Percentiles rank a stretch among this genome's conserved stretches.
phyloP scores from a whole-genome alignment of 352 stramenopile genomes.

The Thalassiosira allenii region DNA sequence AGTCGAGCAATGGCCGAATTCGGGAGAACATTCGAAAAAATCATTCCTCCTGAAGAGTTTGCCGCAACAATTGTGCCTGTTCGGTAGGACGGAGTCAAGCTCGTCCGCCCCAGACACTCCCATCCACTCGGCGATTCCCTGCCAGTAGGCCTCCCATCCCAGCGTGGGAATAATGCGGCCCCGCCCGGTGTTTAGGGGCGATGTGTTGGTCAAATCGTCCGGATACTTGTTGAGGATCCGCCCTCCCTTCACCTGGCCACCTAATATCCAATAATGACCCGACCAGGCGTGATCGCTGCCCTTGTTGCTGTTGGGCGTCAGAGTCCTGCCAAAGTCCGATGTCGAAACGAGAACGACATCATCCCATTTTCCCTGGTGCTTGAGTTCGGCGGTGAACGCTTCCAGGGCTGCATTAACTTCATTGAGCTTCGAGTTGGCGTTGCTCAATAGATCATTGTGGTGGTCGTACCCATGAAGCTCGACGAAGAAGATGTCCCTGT shows the following conservation, averaged over 20 bases:
- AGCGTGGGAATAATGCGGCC: conserved; percentile 78
- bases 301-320: conserved; percentile 66
- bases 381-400: conserved; percentile 72
- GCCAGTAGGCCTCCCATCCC: conserved; percentile 76
- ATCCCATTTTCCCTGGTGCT: conserved; percentile 68
- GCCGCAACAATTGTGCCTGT: no score
- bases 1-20: no score
- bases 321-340: conserved; percentile 82
- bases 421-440: conserved; percentile 43
- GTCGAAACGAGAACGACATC: conserved; percentile 58
- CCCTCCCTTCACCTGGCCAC: conserved; percentile 69
- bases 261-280: conserved; percentile 73
- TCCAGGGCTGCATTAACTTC: conserved; percentile 66
- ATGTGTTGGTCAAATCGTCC: conserved; percentile 62
- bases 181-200: conserved; percentile 58
- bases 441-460: conserved; percentile 33
- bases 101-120: no score
- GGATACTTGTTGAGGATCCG: conserved; percentile 77
- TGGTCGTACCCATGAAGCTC: conserved; percentile 72
- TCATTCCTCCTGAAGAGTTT: no score
- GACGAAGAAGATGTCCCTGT: conserved; percentile 74
- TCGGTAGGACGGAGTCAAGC: no score
- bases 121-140: conserved; percentile 61
- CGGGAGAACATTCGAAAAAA: no score
- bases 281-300: conserved; percentile 80